Percentiles rank a stretch among this genome's conserved stretches.
These are phyloP conservation scores for Entonaema liquescens DNA, from an alignment of 495 filamentous ascomycete genomes.

Conservation along the genomic window DNA sequence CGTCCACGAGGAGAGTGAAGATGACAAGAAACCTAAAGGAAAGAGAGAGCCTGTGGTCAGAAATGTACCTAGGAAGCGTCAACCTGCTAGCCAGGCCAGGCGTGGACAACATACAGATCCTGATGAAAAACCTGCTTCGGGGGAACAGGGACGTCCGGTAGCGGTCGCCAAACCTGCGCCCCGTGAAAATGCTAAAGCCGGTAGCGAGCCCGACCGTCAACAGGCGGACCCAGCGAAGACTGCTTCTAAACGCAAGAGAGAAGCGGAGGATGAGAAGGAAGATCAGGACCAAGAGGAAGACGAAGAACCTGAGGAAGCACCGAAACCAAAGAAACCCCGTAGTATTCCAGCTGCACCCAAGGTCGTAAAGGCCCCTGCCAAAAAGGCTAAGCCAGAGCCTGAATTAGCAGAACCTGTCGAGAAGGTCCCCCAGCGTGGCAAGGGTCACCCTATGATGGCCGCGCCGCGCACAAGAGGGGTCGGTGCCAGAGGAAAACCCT, in stretches of 20 bases:
- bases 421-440: not conserved
- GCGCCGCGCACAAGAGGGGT: conserved; percentile 13
- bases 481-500: conserved; percentile 25
- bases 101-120: too few relatives aligned
- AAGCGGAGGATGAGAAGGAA: conserved; percentile 22
- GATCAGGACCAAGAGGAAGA: conserved; percentile 1
- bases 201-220: not conserved
- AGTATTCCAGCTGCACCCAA: not conserved
- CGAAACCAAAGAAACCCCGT: conserved; percentile 38
- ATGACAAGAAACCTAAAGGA: not conserved
- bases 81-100: too few relatives aligned
- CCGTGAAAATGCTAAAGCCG: not conserved
- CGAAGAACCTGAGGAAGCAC: not conserved
- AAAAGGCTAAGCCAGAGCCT: not conserved
- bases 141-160: too few relatives aligned
- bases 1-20: not conserved
- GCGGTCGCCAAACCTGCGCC: not conserved
- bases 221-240: not conserved
- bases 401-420: not conserved
- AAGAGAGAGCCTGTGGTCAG: too few relatives aligned
- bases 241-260: conserved; percentile 40
- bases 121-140: too few relatives aligned
- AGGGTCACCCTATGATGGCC: conserved; percentile 13
- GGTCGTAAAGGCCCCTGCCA: not conserved
- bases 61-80: too few relatives aligned